These are phyloP conservation scores for Trichoderma sp. DNA, from an alignment of 2,329 filamentous ascomycete genomes.

Conservation along the genomic window DNA sequence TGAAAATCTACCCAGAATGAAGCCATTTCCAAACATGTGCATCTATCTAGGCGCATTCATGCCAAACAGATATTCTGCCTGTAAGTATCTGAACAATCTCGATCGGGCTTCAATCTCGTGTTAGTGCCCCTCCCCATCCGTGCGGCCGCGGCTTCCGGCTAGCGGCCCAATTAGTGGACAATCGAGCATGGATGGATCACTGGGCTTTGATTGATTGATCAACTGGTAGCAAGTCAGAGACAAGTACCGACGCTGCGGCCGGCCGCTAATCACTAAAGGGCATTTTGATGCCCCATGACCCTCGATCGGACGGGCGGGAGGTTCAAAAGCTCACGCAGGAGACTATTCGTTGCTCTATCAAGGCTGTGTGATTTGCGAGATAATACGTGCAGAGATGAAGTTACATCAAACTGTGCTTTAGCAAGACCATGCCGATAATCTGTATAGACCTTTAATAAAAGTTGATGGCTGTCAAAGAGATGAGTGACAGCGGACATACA, in stretches of 20 bases:
- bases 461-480: background rate
- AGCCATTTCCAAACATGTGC: background rate
- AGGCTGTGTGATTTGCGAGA: background rate
- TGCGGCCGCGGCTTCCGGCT: conserved; percentile 6
- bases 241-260: conserved; percentile 7
- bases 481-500: background rate
- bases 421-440: background rate
- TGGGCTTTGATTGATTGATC: background rate
- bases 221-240: background rate
- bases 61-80: background rate
- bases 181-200: background rate
- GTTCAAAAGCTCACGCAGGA: background rate
- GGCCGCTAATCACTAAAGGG: conserved; percentile 7
- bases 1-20: background rate
- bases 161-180: conserved; percentile 6
- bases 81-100: background rate
- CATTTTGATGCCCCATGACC: conserved; percentile 15
- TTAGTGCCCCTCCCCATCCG: conserved; percentile 7
- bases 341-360: background rate
- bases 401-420: background rate
- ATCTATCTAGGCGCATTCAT: background rate
- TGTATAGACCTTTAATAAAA: background rate
- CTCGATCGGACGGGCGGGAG: background rate
- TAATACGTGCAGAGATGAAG: background rate
- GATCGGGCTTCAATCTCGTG: background rate